Evolutionary conservation across 495 filamentous ascomycete species (phyloP), one percentile per base, ranked within the genome.

Genomic region (Aspergillus egyptiacus): DNA sequence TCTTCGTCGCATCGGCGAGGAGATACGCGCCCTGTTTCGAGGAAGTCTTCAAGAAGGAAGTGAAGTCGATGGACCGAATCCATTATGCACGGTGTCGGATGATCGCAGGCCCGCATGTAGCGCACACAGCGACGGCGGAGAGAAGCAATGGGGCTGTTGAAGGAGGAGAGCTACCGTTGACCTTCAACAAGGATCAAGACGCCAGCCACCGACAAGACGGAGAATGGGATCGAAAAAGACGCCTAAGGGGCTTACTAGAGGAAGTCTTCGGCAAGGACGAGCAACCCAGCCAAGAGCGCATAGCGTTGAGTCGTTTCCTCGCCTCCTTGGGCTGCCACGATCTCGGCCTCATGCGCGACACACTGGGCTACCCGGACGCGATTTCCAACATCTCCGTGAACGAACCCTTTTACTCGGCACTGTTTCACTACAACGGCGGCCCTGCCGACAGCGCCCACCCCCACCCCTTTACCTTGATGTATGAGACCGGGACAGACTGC

Each of bases 1-100:
- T 82, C 23, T 78, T 83, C 43, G 72, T 83, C 14, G 75, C 77
- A 0, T 77, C 71, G 36, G 76, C 75, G 53, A 66, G 77, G 14
- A 68, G 80, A 35, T 78, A 79, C 51, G 77, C 79, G 2, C 65
- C 76, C 0, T 65, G 66, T 22, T 77, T 76, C 52, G 58, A 75
- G 22, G 58, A 70, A n/a, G 62, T 73, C 11, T 69, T 79, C 36
- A 66, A 73, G 42, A 54, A 55, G 17, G 72, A 80, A 46, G 67
- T 81, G 4, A 63, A 63, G 5, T 51, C 38, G 0, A 56, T 76
- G 15, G 67, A 59, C n/a, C 56, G 69, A 18, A 75, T 83, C 6
- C 53, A 69, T 40, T 81, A 82, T 53, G 77, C 74, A 2, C 62
- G 76, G 5, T 71, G 71, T 14, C 58, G 79, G 24, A 76, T 77